Evolutionary conservation across 345 rosid species (phyloP), one percentile per base, ranked within the genome.

Genomic region (Boechera divaricarpa): DNA sequence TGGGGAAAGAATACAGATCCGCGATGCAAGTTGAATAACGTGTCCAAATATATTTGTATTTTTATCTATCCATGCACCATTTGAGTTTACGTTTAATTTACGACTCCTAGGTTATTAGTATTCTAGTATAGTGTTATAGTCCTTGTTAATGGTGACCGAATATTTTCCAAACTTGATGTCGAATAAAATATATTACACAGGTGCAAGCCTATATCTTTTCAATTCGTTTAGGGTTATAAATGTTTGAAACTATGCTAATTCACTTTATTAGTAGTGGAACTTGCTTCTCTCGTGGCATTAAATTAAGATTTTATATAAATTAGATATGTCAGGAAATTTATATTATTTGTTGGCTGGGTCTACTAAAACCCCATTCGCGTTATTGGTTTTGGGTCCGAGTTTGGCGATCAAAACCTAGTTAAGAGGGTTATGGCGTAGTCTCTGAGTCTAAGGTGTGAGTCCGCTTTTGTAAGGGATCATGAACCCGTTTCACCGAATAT

Each of bases 221-320:
- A 16, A 16, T 18, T 57, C 33, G 41, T 55, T 28, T 41, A 45
- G 48, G 59, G 26, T 12, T 31, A 63, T 13, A 53, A 39, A 55
- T 15, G 41, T 66, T 28, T 38, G 45, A 41, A 59, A 76, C 74
- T 39, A 55, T 38, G 29, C 45, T 49, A 26, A 58, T 58, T 49
- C 31, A 42, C 75, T 77, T 69, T 69, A 32, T 16, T 16, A 16
- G 16, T 4, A 44, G 65, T 69, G 57, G 80, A 63, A 69, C 75
- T 69, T 77, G 80, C 70, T 77, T 16, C 16, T 70, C 75, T 70
- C 71, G 57, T 63, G 59, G 63, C 59, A 70, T 59, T 44, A 63
- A 44, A 54, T n/a, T 35, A 31, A 32, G 0, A 33, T 21, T 26
- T 15, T 0, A 41, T 69, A 28, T 5, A 8, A 31, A 15, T 0